Evolutionary conservation across 1,284 basidiomycete genomes (phyloP).

Genomic region (Boletus mariae): DNA sequence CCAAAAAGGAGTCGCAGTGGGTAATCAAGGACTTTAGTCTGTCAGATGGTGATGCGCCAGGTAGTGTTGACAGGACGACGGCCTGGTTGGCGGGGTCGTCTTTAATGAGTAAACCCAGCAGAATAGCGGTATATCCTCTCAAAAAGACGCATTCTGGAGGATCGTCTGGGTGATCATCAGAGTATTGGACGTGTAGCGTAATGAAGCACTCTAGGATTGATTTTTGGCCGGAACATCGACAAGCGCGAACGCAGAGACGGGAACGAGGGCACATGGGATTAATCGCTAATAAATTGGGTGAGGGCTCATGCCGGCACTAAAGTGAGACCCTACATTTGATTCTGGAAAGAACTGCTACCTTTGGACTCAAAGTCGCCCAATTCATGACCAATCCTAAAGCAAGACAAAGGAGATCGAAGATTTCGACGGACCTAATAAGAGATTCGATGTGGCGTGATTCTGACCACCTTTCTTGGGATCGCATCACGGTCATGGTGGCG

Average conservation of each 20-base stretch:
- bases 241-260: slow-evolving; percentile 45
- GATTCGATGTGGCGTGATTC: slow-evolving; percentile 8
- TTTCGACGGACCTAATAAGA: slow-evolving; percentile 31
- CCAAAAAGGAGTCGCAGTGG: slow-evolving; percentile 55
- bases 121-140: slow-evolving; percentile 64
- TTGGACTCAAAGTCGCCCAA: slow-evolving; percentile 54
- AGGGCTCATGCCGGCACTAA: neutral
- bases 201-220: slow-evolving; percentile 38
- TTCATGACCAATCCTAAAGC: slow-evolving; percentile 69
- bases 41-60: slow-evolving; percentile 32
- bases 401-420: slow-evolving; percentile 65
- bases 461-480: slow-evolving; percentile 32
- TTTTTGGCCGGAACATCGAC: slow-evolving; percentile 43
- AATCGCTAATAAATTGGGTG: slow-evolving; percentile 35
- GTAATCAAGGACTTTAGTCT: slow-evolving; percentile 47
- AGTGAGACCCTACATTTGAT: slow-evolving; percentile 41
- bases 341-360: slow-evolving; percentile 43
- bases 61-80: slow-evolving; percentile 43
- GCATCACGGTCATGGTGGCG: slow-evolving; percentile 44
- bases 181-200: slow-evolving; percentile 14
- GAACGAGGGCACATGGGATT: slow-evolving; percentile 47
- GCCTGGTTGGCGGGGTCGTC: slow-evolving; percentile 42
- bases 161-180: slow-evolving; percentile 26
- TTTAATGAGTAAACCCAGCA: slow-evolving; percentile 67
- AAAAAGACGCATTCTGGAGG: slow-evolving; percentile 44